phyloP scores from a whole-genome alignment of 2,329 filamentous ascomycete species.

The Fusarium xylarioides region DNA sequence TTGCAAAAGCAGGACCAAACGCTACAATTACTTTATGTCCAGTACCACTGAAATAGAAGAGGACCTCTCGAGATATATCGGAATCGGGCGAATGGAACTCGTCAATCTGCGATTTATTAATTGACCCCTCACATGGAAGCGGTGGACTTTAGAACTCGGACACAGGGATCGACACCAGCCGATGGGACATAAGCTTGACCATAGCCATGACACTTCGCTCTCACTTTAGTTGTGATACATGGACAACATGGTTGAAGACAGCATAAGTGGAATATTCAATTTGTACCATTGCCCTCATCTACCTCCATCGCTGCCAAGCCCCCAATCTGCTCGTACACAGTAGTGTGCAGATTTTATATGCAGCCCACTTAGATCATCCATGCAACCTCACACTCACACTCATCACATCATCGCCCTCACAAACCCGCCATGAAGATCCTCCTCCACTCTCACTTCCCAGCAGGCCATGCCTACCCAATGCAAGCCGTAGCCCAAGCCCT shows the following conservation, averaged over 20 bases:
- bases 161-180: background rate
- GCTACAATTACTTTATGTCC: rapidly evolving
- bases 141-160: background rate
- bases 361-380: background rate
- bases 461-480: slow-evolving; percentile 52
- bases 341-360: background rate
- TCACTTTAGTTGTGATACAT: rapidly evolving
- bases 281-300: background rate
- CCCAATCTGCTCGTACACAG: background rate
- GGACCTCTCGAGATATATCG: rapidly evolving
- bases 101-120: background rate
- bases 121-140: background rate
- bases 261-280: background rate
- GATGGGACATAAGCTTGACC: background rate
- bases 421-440: slow-evolving; percentile 48
- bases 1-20: background rate
- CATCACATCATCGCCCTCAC: background rate
- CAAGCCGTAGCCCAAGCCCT: slow-evolving; percentile 51
- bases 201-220: background rate
- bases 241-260: rapidly evolving
- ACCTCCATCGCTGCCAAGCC: background rate
- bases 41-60: background rate
- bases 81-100: background rate
- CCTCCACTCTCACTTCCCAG: slow-evolving; percentile 52
- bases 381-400: background rate